Conservation (phyloP, 1,284 basidiomycete genomes). For the Taiwanofungus camphoratus region DNA sequence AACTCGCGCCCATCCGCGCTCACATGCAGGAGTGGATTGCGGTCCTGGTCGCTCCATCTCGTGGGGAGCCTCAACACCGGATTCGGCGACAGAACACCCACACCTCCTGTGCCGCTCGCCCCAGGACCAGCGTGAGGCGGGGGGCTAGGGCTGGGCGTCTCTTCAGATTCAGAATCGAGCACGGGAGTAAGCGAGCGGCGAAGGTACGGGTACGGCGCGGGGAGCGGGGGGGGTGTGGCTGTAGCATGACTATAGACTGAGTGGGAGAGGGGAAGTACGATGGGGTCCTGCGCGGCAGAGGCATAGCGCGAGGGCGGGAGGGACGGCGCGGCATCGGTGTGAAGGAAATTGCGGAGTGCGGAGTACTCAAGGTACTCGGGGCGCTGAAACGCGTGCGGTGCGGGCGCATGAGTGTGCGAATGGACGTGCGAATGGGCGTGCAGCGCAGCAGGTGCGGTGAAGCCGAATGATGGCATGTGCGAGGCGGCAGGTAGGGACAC, state of each 20-base stretch:
- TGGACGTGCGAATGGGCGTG: constrained; percentile 12
- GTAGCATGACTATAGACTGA: constrained; percentile 8
- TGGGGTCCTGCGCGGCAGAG: constrained; percentile 6
- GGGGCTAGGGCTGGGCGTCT: constrained; percentile 41
- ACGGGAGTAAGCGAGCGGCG: constrained; percentile 28
- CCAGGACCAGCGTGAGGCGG: constrained; percentile 25
- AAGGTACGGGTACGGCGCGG: constrained; percentile 24
- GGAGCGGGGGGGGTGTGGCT: constrained; percentile 15
- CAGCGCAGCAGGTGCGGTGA: constrained; percentile 6
- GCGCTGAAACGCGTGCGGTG: constrained; percentile 45
- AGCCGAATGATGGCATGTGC: neutral
- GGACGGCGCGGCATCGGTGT: constrained; percentile 48
- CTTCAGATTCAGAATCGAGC: constrained; percentile 61
- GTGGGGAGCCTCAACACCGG: constrained; percentile 63
- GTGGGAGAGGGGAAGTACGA: too few species aligned
- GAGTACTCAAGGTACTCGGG: constrained; percentile 74
- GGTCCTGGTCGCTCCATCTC: constrained; percentile 69
- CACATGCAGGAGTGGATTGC: constrained; percentile 53
- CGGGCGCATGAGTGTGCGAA: constrained; percentile 4
- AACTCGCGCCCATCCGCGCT: constrained; percentile 68
- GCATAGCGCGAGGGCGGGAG: constrained; percentile 33
- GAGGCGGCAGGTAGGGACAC: neutral
- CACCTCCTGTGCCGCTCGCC: too few species aligned
- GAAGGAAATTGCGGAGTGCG: constrained; percentile 60
- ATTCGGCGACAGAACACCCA: constrained; percentile 25